phyloP scores from a whole-genome alignment of 2,329 filamentous ascomycete genomes.

The Beauveria sp. region DNA sequence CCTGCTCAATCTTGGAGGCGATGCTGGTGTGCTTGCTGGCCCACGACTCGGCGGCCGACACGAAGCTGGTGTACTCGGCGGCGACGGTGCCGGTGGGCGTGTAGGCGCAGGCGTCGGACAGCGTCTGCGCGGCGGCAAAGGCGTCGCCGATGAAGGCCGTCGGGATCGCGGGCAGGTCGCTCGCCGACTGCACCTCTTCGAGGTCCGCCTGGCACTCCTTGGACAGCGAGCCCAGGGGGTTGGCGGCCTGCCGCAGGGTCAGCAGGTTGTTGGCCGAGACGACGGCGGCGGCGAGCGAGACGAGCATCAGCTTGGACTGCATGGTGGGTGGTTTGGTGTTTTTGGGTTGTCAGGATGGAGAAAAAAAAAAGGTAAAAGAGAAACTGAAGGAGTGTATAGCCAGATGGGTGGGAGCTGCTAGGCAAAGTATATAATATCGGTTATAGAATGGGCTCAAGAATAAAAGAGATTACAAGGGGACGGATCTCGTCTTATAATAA shows the following conservation, averaged over 20 bases:
- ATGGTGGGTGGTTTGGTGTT: neutral
- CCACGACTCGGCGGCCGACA: constrained; percentile 24
- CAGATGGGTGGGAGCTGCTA: too few relatives aligned
- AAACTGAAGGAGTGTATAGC: neutral
- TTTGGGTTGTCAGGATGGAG: constrained; percentile 22
- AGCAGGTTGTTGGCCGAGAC: constrained; percentile 3
- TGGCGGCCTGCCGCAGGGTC: constrained; percentile 19
- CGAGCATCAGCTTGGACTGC: constrained; percentile 11
- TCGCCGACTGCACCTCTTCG: constrained; percentile 16
- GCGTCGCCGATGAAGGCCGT: constrained; percentile 22
- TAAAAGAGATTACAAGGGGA: too few relatives aligned
- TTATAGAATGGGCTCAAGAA: too few relatives aligned
- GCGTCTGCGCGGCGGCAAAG: constrained; percentile 6
- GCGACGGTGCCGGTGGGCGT: constrained; percentile 23
- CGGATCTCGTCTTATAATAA: too few relatives aligned
- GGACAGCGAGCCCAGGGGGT: constrained; percentile 9
- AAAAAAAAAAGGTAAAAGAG: neutral
- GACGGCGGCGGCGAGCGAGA: constrained; percentile 3
- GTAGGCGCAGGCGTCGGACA: constrained; percentile 26
- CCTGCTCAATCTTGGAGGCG: constrained; percentile 18
- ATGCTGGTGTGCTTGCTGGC: constrained; percentile 20
- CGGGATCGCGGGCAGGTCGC: constrained; percentile 23
- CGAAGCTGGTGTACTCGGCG: constrained; percentile 26
- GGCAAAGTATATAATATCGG: too few relatives aligned
- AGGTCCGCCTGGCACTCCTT: constrained; percentile 19